Evolutionary conservation across 345 rosid species (phyloP).

Genomic region (Boechera retrofracta): DNA sequence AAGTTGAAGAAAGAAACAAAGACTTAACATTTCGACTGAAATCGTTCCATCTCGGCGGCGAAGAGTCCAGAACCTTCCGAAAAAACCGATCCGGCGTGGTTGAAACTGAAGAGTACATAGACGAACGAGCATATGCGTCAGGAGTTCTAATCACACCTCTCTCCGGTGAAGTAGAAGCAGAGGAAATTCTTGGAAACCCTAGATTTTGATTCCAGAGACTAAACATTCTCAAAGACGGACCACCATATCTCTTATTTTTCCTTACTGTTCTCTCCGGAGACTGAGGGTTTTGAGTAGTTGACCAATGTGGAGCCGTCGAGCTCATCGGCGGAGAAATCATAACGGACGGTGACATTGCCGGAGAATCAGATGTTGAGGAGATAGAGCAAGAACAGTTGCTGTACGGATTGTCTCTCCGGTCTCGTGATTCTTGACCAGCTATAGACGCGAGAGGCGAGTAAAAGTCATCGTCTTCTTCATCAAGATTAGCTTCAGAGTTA

Average conservation of each 20-base stretch:
- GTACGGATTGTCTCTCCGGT: conserved; percentile 48
- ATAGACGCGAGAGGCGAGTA: conserved; percentile 86
- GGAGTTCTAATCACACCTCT: conserved; percentile 46
- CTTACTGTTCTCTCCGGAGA: conserved; percentile 44
- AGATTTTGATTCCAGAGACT: conserved; percentile 42
- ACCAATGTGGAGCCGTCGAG: conserved; percentile 46
- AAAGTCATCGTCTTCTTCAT: conserved; percentile 55
- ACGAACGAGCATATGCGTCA: conserved; percentile 43
- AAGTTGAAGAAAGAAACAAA: conserved; percentile 46
- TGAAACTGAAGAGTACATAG: conserved; percentile 50
- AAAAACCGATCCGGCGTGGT: conserved; percentile 50
- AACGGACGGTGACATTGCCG: conserved; percentile 67
- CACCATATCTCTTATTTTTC: conserved; percentile 40
- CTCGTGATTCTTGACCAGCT: conserved; percentile 63
- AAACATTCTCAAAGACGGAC: conserved; percentile 44
- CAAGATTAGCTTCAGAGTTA: conserved; percentile 51
- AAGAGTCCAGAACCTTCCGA: conserved; percentile 34
- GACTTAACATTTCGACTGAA: conserved; percentile 48
- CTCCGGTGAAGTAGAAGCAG: conserved; percentile 65
- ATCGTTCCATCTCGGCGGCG: conserved; percentile 45
- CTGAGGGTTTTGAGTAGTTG: conserved; percentile 28
- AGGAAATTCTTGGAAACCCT: conserved; percentile 43
- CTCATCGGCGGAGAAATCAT: conserved; percentile 70
- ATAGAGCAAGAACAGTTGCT: conserved; percentile 56
- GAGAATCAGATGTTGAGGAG: conserved; percentile 59